Evolutionary conservation across 2,329 filamentous ascomycete species (phyloP).

Genomic region (Didymosphaeria variabile): DNA sequence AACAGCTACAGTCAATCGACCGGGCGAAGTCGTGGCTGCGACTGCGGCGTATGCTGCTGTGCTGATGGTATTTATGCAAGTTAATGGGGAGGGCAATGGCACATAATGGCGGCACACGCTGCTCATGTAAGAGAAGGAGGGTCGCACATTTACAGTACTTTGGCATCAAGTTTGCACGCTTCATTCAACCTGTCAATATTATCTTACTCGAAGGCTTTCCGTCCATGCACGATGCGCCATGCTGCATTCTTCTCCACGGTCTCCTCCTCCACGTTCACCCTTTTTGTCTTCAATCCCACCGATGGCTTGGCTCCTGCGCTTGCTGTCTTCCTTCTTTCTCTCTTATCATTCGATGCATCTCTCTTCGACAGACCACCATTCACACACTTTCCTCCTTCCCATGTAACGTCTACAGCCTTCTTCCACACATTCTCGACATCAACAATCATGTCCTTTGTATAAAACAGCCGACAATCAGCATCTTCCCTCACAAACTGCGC

Average conservation of each 20-base stretch:
- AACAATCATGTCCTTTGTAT: conserved; percentile 48
- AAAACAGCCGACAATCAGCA: conserved; percentile 68
- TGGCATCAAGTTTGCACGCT: neutral
- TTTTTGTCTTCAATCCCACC: conserved; percentile 4
- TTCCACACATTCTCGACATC: conserved; percentile 60
- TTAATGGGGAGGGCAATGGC: conserved; percentile 1
- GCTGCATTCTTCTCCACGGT: conserved; percentile 8
- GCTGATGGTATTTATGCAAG: conserved; percentile 34
- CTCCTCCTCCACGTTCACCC: conserved; percentile 6
- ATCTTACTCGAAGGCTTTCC: conserved; percentile 2
- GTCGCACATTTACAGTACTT: neutral
- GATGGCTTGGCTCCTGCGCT: neutral
- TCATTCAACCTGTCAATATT: neutral
- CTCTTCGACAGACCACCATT: conserved; percentile 3
- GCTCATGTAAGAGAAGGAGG: neutral
- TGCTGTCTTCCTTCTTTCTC: neutral
- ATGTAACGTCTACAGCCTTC: conserved; percentile 27
- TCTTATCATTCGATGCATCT: neutral
- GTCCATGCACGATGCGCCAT: conserved; percentile 10
- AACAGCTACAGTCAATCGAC: conserved; percentile 24
- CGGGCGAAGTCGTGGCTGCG: conserved; percentile 33
- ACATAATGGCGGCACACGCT: neutral
- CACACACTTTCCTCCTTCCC: conserved; percentile 25
- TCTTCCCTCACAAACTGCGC: conserved; percentile 66
- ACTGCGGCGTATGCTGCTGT: conserved; percentile 35